phyloP scores from a whole-genome alignment of 1,284 basidiomycete species.

The Trichosporon sp. region DNA sequence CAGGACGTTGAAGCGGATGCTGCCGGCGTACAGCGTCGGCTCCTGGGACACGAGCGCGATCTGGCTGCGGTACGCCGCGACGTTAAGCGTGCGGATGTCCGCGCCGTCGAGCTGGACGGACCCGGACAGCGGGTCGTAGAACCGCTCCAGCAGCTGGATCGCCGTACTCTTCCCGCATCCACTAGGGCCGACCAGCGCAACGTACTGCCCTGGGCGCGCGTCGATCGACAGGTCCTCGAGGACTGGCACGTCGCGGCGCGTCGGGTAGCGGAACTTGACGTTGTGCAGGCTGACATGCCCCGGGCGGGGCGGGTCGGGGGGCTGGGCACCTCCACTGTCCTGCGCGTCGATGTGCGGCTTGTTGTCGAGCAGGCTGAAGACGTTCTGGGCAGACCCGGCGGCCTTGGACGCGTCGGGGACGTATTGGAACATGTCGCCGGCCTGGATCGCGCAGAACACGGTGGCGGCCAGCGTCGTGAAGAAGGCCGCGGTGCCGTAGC shows the following conservation, averaged over 20 bases:
- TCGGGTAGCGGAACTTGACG: slow-evolving; percentile 91
- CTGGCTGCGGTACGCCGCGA: slow-evolving; percentile 75
- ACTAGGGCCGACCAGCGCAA: slow-evolving; percentile 84
- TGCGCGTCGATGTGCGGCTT: slow-evolving; percentile 71
- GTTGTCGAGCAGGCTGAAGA: slow-evolving; percentile 74
- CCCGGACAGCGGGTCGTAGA: slow-evolving; percentile 53
- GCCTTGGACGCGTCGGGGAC: slow-evolving; percentile 91
- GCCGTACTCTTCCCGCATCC: slow-evolving; percentile 60
- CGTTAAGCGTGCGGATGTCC: slow-evolving; percentile 71
- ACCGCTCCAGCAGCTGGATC: slow-evolving; percentile 55
- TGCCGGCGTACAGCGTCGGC: slow-evolving; percentile 83
- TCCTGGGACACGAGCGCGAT: slow-evolving; percentile 90
- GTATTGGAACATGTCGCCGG: slow-evolving; percentile 70
- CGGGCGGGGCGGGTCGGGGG: slow-evolving; percentile 49
- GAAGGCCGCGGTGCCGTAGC: slow-evolving; percentile 64
- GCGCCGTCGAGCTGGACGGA: slow-evolving; percentile 64
- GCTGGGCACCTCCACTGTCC: slow-evolving; percentile 64
- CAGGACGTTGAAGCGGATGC: slow-evolving; percentile 79
- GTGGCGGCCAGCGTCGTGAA: slow-evolving; percentile 72
- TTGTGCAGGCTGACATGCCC: slow-evolving; percentile 74
- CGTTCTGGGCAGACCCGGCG: slow-evolving; percentile 67
- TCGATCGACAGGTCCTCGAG: slow-evolving; percentile 72
- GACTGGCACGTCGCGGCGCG: slow-evolving; percentile 80
- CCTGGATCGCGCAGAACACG: slow-evolving; percentile 39
- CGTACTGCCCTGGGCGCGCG: slow-evolving; percentile 77